These are phyloP conservation scores for Lactarius trivialis DNA, from an alignment of 768 basidiomycete genomes.

Conservation along the genomic window DNA sequence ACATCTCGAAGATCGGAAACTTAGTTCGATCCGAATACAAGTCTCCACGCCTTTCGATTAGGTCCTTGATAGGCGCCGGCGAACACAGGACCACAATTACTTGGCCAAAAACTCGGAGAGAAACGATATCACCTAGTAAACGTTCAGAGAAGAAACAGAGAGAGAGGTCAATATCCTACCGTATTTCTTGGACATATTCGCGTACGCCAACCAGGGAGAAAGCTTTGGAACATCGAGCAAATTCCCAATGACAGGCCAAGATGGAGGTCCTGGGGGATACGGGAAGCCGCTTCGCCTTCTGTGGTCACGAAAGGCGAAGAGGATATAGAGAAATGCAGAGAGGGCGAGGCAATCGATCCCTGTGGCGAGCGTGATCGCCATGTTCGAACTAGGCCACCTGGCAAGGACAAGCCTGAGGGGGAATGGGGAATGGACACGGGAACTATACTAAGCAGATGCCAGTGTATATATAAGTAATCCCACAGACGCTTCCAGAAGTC, in stretches of 20 bases:
- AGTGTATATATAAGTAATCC: too few relatives aligned
- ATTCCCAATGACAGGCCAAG: conserved; percentile 5
- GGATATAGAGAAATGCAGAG: neutral
- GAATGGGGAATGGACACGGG: too few relatives aligned
- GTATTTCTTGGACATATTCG: conserved; percentile 4
- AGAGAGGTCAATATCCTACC: neutral
- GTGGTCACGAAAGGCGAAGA: neutral
- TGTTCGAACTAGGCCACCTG: neutral
- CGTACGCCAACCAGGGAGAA: conserved; percentile 1
- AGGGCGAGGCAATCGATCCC: neutral
- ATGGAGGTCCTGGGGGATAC: neutral
- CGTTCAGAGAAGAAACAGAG: too few relatives aligned
- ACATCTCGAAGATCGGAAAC: conserved; percentile 9
- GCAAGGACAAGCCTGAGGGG: neutral
- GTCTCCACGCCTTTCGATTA: conserved; percentile 1
- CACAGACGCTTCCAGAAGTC: too few relatives aligned
- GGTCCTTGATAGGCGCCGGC: neutral
- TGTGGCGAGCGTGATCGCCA: neutral
- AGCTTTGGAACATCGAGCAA: neutral
- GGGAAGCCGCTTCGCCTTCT: neutral
- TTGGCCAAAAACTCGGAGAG: neutral
- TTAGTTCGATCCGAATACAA: conserved; percentile 3
- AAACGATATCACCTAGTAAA: neutral
- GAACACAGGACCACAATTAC: neutral
- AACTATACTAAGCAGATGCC: too few relatives aligned